phyloP scores from a whole-genome alignment of 306 rosid genomes.

The Sicyos baderoa region DNA sequence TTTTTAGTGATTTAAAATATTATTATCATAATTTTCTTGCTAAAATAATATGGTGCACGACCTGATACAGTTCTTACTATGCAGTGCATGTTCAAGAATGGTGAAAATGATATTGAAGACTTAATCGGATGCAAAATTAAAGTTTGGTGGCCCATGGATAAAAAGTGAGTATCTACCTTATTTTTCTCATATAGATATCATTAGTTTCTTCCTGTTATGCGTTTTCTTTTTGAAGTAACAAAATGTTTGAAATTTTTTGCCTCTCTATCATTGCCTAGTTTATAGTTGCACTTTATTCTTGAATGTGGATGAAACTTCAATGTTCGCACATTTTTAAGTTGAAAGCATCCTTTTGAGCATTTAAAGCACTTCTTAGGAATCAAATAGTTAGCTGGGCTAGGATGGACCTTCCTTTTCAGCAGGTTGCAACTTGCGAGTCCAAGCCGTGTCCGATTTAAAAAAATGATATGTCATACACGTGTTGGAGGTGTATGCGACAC shows the following conservation, averaged over 20 bases:
- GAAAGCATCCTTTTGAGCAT: not conserved
- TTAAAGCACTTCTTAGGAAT: not conserved
- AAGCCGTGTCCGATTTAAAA: no score
- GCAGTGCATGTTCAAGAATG: conserved; percentile 52
- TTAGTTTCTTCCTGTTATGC: not conserved
- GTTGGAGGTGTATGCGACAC: no score
- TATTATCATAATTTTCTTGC: conserved; percentile 10
- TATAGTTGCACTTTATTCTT: not conserved
- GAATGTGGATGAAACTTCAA: conserved; percentile 5
- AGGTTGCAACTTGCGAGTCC: not conserved
- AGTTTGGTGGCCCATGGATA: conserved; percentile 99
- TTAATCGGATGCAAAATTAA: conserved; percentile 85
- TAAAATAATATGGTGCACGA: conserved; percentile 13
- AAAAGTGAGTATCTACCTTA: conserved; percentile 40
- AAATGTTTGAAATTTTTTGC: not conserved
- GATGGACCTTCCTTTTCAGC: not conserved
- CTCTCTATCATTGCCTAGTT: not conserved
- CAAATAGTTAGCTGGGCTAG: conserved; percentile 2
- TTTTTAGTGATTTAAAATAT: not conserved
- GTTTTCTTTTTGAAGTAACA: not conserved
- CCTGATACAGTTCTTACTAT: conserved; percentile 25
- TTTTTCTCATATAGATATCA: not conserved
- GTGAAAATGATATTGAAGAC: conserved; percentile 63
- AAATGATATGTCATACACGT: no score
- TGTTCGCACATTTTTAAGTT: not conserved